phyloP scores from a whole-genome alignment of 208 protist species.

The Leishmania aethiopica region DNA sequence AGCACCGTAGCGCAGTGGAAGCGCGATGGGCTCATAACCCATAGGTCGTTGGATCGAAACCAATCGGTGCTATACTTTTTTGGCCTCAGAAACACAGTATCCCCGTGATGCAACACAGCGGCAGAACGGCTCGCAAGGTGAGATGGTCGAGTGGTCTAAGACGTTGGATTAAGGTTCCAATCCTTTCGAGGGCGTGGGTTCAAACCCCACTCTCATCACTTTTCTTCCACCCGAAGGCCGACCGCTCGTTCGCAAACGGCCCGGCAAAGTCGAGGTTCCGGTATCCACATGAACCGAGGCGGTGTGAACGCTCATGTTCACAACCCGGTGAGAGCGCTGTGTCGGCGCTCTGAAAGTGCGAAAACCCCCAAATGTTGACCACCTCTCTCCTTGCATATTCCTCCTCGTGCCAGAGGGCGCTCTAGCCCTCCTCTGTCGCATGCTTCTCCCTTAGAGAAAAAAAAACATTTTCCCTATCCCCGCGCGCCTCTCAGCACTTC shows the following conservation, averaged over 20 bases:
- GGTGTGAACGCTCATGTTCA: too few species aligned
- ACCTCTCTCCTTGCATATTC: neutral
- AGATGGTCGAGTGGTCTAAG: slow-evolving; percentile 63
- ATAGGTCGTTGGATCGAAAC: slow-evolving; percentile 95
- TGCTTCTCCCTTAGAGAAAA: neutral
- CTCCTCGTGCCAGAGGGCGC: neutral
- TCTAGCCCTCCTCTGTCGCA: neutral
- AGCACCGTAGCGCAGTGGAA: slow-evolving; percentile 95
- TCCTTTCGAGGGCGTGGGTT: slow-evolving; percentile 61
- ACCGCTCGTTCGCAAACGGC: neutral
- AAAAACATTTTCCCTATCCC: neutral
- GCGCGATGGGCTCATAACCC: slow-evolving; percentile 95
- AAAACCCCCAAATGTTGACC: too few species aligned
- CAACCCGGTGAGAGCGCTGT: neutral
- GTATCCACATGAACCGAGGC: neutral
- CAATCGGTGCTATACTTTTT: slow-evolving; percentile 92
- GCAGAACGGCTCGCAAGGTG: slow-evolving; percentile 1
- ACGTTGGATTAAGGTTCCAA: slow-evolving; percentile 64
- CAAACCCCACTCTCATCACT: slow-evolving; percentile 60
- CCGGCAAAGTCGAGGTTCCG: neutral
- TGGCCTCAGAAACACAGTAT: too few species aligned
- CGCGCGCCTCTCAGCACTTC: too few species aligned
- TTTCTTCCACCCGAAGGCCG: neutral
- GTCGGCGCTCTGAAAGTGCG: too few species aligned
- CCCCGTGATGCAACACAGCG: rapidly evolving